These are phyloP conservation scores for Medicago arabica DNA, from an alignment of 306 rosid species.

Conservation along the genomic window DNA sequence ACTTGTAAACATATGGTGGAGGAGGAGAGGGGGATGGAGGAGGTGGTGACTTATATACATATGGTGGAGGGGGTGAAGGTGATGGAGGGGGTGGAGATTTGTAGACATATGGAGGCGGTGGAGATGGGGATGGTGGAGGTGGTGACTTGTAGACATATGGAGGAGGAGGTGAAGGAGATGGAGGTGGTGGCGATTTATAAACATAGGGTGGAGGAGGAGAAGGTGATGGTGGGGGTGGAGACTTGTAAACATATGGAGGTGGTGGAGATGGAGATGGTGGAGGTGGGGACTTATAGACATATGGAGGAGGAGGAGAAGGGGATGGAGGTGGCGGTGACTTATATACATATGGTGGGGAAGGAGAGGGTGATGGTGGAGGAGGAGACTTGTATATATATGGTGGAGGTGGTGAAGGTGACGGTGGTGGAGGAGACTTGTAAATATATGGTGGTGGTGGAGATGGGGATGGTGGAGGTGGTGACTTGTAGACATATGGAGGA, in stretches of 20 bases:
- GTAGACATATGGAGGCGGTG: not conserved
- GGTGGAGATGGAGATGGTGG: not conserved
- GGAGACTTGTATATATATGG: not conserved
- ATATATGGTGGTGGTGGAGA: not conserved
- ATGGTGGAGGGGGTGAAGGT: not conserved
- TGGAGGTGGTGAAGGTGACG: not conserved
- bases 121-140: not conserved
- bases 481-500: not conserved
- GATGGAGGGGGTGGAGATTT: not conserved
- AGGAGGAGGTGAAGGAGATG: not conserved
- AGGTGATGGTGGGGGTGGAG: not conserved
- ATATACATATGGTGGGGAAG: not conserved
- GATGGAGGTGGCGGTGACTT: not conserved
- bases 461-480: not conserved
- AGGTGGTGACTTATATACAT: not conserved
- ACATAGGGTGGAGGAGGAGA: not conserved
- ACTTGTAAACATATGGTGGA: not conserved
- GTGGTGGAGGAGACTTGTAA: not conserved
- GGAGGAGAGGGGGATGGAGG: not conserved
- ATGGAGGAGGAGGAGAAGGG: not conserved
- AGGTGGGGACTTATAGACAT: not conserved
- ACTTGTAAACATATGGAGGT: not conserved
- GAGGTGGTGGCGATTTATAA: not conserved
- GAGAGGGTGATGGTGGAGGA: not conserved
- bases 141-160: not conserved